Evolutionary conservation across 2,329 filamentous ascomycete genomes (phyloP).

Genomic region (Pseudogymnoascus pannorum): DNA sequence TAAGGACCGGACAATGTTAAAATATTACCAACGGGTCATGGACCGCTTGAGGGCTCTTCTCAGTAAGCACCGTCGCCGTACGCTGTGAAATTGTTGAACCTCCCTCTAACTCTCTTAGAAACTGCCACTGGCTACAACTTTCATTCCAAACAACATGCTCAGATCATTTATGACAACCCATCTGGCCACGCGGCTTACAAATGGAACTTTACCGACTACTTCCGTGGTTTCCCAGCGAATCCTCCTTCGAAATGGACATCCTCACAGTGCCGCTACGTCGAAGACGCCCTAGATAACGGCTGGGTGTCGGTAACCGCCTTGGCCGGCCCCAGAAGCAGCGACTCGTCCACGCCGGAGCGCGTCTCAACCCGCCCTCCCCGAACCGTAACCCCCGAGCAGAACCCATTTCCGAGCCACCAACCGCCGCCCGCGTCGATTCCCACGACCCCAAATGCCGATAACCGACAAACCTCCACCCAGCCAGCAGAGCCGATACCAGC

Average conservation of each 20-base stretch:
- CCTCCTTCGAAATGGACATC: background rate
- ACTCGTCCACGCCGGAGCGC: background rate
- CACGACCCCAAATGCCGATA: background rate
- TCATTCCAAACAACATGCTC: background rate
- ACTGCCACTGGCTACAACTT: background rate
- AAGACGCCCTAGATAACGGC: background rate
- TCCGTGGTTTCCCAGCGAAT: background rate
- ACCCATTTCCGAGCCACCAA: background rate
- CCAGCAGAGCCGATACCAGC: background rate
- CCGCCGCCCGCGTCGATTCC: background rate
- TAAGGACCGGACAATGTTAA: background rate
- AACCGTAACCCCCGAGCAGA: background rate
- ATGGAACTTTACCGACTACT: background rate
- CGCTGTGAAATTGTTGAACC: background rate
- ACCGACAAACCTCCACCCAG: background rate
- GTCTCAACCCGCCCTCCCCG: background rate
- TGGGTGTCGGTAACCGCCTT: background rate
- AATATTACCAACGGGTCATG: background rate
- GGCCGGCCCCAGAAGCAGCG: background rate
- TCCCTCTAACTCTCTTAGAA: background rate
- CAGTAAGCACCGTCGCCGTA: background rate
- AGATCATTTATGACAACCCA: background rate
- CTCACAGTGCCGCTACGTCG: background rate
- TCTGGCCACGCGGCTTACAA: background rate
- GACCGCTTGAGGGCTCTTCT: background rate